These are phyloP conservation scores for Uncinocarpus reesii DNA, from an alignment of 2,329 filamentous ascomycete genomes.

Conservation along the genomic window DNA sequence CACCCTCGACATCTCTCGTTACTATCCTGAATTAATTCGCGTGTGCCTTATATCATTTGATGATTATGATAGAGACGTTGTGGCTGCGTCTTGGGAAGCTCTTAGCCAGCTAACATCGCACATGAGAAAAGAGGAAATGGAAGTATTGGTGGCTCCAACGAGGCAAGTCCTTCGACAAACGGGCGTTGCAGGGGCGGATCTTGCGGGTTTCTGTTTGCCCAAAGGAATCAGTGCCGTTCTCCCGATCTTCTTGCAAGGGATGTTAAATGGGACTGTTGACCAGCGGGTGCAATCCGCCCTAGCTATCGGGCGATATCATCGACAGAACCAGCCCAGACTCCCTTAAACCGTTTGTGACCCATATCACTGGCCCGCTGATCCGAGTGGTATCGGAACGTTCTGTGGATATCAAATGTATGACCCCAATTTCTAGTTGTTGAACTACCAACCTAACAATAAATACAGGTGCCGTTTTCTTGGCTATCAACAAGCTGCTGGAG, in stretches of 20 bases:
- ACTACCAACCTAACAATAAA: slow-evolving; percentile 18
- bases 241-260: slow-evolving; percentile 91
- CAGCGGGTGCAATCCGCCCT: slow-evolving; percentile 86
- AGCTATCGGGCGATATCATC: slow-evolving; percentile 88
- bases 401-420: slow-evolving; percentile 69
- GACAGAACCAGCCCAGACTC: slow-evolving; percentile 82
- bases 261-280: slow-evolving; percentile 91
- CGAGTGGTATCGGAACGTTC: slow-evolving; percentile 95
- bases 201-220: slow-evolving; percentile 78
- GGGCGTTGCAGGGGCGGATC: slow-evolving; percentile 70
- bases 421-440: background rate
- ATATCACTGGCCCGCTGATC: slow-evolving; percentile 94
- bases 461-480: slow-evolving; percentile 72
- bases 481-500: slow-evolving; percentile 86
- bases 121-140: slow-evolving; percentile 96
- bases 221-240: slow-evolving; percentile 96
- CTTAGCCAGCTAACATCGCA: slow-evolving; percentile 79
- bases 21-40: slow-evolving; percentile 90
- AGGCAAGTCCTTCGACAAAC: slow-evolving; percentile 78
- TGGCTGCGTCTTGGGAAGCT: slow-evolving; percentile 82
- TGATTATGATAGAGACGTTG: slow-evolving; percentile 69
- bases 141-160: slow-evolving; percentile 76
- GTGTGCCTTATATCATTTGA: slow-evolving; percentile 85
- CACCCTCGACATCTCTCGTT: slow-evolving; percentile 82
- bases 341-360: slow-evolving; percentile 88